Conservation (phyloP, 179 eudicot species). For the Beta macrorhiza region DNA sequence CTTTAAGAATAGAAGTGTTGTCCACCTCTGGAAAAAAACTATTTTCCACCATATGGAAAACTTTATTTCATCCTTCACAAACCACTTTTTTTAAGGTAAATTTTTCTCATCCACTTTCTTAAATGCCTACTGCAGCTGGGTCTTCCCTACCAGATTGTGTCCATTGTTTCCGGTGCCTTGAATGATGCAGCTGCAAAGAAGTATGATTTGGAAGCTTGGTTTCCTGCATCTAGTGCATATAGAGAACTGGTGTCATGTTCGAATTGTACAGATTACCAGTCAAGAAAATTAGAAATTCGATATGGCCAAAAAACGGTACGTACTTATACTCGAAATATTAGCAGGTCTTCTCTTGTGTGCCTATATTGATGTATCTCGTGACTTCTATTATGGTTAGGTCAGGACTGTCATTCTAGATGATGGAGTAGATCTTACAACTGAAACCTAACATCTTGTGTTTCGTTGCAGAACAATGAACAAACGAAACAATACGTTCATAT, state of each 20-base stretch:
- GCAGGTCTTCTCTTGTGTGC: background rate
- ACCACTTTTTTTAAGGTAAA: background rate
- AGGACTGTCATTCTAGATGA: background rate
- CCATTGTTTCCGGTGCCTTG: constrained; percentile 87
- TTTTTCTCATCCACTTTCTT: background rate
- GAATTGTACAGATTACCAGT: constrained; percentile 90
- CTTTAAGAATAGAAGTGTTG: background rate
- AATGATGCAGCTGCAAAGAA: constrained; percentile 96
- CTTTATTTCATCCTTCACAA: background rate
- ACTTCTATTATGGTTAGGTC: background rate
- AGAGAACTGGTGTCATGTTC: constrained; percentile 95
- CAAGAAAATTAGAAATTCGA: constrained; percentile 78
- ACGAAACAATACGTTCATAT: constrained; percentile 76
- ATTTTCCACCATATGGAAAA: too few species aligned
- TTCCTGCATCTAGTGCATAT: constrained; percentile 70
- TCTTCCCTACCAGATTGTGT: constrained; percentile 73
- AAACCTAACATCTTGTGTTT: background rate
- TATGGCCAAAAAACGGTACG: constrained; percentile 86
- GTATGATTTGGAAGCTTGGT: constrained; percentile 91
- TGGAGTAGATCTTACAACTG: background rate
- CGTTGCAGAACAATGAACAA: constrained; percentile 65
- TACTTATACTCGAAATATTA: background rate
- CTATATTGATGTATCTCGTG: background rate
- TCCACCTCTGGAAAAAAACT: background rate
- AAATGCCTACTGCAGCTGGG: constrained; percentile 55